Base-by-base conservation (phyloP, 495 filamentous ascomycete genomes). In the Staphylotrichum tortipilum region DNA sequence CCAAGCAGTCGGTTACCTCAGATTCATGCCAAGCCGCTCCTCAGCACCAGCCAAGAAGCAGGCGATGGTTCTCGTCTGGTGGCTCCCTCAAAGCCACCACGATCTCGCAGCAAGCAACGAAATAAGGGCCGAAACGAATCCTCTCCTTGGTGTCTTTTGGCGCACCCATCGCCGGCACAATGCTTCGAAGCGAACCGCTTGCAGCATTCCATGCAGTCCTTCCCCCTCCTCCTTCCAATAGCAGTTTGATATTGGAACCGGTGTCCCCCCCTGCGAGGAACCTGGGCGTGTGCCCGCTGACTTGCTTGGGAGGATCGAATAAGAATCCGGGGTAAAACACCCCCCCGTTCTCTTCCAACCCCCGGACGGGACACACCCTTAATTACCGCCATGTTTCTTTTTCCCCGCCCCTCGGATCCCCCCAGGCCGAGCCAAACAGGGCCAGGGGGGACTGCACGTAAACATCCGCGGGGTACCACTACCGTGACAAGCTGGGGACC, bases 251-350 rank as follows among this genome's bases (percentile, higher is more conserved):
- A 42, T 42, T 29, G 22, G n/a, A n/a, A n/a, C n/a, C n/a, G n/a
- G n/a, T n/a, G n/a, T n/a, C n/a, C n/a, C n/a, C n/a, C n/a, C n/a
- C n/a, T n/a, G n/a, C 24, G 38, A 21, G 38, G 38, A 41, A 9
- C 11, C 23, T 1, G 23, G 8, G 10, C 10, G 22, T 21, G 23
- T 28, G 22, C 38, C 22, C 38, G 24, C 4, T 41, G 38, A 43
- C 15, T 35, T 28, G 22, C 17, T 23, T 8, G 8, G 39, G 30
- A 12, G 39, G 14, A 18, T 29, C 47, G 43, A 44, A 46, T 24
- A 24, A 60, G 53, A 63, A 60, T 63, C 60, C 54, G 60, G 60
- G 60, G 60, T 55, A 59, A 54, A n/a, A 50, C 21, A 39, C 47
- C 56, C 52, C n/a, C n/a, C n/a, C n/a, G n/a, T n/a, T n/a, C n/a